These are phyloP conservation scores for Cryptomeria japonica DNA, from an alignment of 75 land plant species.

Conservation along the genomic window DNA sequence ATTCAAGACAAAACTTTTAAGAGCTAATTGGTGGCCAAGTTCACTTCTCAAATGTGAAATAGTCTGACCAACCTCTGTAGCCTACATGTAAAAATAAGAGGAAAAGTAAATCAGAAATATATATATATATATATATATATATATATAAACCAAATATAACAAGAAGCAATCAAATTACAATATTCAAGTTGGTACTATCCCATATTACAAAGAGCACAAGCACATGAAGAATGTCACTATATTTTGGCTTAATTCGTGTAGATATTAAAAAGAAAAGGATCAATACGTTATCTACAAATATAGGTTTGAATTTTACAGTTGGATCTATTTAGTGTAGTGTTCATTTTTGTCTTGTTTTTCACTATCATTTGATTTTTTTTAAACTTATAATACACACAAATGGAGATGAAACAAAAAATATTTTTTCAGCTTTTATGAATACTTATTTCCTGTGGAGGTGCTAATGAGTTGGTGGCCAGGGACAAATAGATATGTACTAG, in stretches of 20 bases:
- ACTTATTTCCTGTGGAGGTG: too few relatives aligned
- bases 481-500: too few relatives aligned
- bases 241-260: neutral
- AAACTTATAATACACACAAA: too few relatives aligned
- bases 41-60: constrained; percentile 76
- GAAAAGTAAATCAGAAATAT: neutral
- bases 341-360: neutral
- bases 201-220: neutral
- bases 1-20: constrained; percentile 52
- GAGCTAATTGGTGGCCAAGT: constrained; percentile 83
- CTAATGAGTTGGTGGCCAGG: too few relatives aligned
- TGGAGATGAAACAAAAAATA: too few relatives aligned
- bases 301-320: neutral
- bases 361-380: too few relatives aligned
- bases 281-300: neutral
- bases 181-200: neutral
- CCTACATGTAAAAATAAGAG: constrained; percentile 29
- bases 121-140: neutral
- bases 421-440: too few relatives aligned
- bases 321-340: neutral
- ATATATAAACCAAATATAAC: neutral
- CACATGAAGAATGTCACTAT: neutral
- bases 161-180: neutral
- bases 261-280: neutral
- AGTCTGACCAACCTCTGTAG: constrained; percentile 55